Conservation (phyloP, 768 basidiomycete species). For the Kwoniella sp. region DNA sequence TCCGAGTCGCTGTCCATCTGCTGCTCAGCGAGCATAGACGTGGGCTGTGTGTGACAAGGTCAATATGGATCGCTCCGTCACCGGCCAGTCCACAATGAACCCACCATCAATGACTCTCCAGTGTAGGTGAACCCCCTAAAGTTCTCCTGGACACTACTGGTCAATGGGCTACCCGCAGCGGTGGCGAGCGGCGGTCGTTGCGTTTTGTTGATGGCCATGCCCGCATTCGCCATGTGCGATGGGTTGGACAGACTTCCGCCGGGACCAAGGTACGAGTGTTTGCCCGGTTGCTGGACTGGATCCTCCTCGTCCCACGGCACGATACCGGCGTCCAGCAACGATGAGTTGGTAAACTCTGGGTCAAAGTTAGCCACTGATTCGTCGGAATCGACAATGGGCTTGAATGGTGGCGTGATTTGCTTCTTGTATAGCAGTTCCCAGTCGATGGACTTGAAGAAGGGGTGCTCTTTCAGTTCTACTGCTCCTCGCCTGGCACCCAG, state of each 20-base stretch:
- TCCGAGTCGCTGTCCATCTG: constrained; percentile 37
- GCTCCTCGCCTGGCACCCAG: constrained; percentile 86
- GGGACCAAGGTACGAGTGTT: constrained; percentile 47
- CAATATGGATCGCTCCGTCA: too few relatives aligned
- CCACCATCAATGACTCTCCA: constrained; percentile 51
- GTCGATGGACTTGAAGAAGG: constrained; percentile 88
- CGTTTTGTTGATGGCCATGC: constrained; percentile 41
- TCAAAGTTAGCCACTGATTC: constrained; percentile 98
- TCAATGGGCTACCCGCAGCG: constrained; percentile 63
- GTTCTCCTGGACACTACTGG: constrained; percentile 90
- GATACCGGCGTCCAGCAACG: constrained; percentile 73
- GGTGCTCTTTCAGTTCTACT: constrained; percentile 88
- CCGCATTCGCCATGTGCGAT: constrained; percentile 22
- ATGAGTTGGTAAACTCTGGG: constrained; percentile 76
- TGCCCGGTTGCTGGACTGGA: constrained; percentile 13
- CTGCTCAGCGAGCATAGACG: constrained; percentile 41
- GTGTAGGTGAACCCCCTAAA: constrained; percentile 80
- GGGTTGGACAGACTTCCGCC: constrained; percentile 36
- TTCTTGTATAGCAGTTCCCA: constrained; percentile 79
- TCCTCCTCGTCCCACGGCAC: constrained; percentile 56
- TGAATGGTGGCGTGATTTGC: constrained; percentile 94
- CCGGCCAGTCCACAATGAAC: too few relatives aligned
- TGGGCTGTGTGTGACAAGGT: constrained; percentile 19
- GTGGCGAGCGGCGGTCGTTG: constrained; percentile 26
- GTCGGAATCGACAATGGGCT: constrained; percentile 94